Evolutionary conservation across 768 basidiomycete species (phyloP).

Genomic region (Lenzites betulinus): DNA sequence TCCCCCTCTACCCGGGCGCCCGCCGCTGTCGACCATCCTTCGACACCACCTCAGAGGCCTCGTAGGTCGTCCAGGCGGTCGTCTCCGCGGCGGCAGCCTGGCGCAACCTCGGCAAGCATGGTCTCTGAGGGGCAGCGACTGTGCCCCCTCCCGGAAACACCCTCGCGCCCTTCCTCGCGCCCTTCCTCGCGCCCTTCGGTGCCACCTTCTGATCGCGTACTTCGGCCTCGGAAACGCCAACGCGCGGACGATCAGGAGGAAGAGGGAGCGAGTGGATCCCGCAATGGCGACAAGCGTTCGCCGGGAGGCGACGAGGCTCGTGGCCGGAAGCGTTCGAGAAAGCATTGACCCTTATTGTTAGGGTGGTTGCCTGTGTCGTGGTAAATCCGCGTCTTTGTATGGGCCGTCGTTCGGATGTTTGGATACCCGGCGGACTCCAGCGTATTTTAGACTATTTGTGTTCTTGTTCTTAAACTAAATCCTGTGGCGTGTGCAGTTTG

Average conservation of each 20-base stretch:
- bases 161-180: too few species aligned
- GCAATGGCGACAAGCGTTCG: neutral
- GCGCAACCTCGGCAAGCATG: neutral
- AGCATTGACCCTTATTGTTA: neutral
- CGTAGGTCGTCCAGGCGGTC: neutral
- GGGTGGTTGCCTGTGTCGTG: neutral
- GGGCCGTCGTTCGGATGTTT: neutral
- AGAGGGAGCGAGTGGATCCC: neutral
- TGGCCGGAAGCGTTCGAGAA: conserved; percentile 1
- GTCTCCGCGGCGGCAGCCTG: neutral
- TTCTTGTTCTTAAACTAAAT: neutral
- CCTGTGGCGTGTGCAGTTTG: conserved; percentile 15
- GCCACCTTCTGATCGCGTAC: neutral
- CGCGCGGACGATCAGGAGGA: neutral
- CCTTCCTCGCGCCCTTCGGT: too few species aligned
- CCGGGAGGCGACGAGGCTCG: neutral
- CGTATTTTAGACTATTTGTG: neutral
- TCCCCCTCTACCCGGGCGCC: too few species aligned
- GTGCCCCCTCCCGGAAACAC: neutral
- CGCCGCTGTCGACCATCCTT: neutral
- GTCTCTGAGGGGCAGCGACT: neutral
- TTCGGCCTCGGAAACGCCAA: conserved; percentile 1
- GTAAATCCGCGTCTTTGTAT: too few species aligned
- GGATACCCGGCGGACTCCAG: neutral
- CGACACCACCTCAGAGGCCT: too few species aligned